Evolutionary conservation across 129 eudicot species (phyloP).

Genomic region (Pulicaria dysenterica): DNA sequence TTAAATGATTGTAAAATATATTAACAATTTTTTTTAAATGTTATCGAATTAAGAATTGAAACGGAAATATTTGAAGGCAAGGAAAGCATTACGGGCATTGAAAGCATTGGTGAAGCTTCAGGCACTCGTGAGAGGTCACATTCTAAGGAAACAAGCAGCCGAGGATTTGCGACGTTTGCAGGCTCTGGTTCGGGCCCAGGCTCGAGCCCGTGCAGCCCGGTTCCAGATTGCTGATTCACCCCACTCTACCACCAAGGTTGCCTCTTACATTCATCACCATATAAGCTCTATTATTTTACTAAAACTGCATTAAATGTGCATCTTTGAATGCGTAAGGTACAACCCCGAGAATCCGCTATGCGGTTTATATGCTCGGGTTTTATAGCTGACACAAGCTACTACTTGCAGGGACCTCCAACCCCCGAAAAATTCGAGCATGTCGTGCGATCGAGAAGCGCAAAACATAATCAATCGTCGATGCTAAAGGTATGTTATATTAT

Average conservation of each 20-base stretch:
- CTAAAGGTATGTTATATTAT: slow-evolving; percentile 47
- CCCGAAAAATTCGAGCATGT: slow-evolving; percentile 79
- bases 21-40: not conserved
- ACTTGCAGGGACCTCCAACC: slow-evolving; percentile 75
- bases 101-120: slow-evolving; percentile 89
- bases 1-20: not conserved
- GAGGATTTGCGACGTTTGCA: slow-evolving; percentile 54
- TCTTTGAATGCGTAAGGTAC: slow-evolving; percentile 17
- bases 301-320: not conserved
- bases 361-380: not conserved
- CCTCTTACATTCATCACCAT: slow-evolving; percentile 37
- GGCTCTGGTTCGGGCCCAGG: slow-evolving; percentile 54
- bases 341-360: not conserved
- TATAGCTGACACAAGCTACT: not conserved
- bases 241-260: slow-evolving; percentile 45
- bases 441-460: slow-evolving; percentile 37
- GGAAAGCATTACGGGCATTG: slow-evolving; percentile 85
- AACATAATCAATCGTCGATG: slow-evolving; percentile 40
- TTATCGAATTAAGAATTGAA: too few species aligned
- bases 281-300: slow-evolving; percentile 31
- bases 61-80: slow-evolving; percentile 48
- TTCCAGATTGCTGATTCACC: slow-evolving; percentile 51
- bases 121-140: slow-evolving; percentile 81
- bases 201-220: slow-evolving; percentile 56
- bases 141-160: slow-evolving; percentile 64